Conservation (phyloP, 2,329 filamentous ascomycete genomes). For the Nothophoma quercina region DNA sequence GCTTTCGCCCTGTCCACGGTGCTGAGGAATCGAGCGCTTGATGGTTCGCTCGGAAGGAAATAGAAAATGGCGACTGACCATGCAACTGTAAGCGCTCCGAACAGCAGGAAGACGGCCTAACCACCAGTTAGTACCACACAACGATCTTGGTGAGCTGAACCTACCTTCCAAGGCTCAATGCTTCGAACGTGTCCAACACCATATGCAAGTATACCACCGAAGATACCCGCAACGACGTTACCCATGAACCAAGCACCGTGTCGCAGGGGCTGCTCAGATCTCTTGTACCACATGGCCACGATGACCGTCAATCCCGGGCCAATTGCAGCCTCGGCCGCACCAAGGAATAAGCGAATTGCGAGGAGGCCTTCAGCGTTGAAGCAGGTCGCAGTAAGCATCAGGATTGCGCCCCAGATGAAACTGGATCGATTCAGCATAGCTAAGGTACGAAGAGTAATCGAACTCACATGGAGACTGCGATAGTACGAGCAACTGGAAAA, state of each 20-base stretch:
- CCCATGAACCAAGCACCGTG: conserved; percentile 53
- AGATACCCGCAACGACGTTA: conserved; percentile 62
- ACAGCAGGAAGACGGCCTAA: conserved; percentile 64
- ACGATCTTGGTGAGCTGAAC: conserved; percentile 23
- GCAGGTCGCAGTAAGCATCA: conserved; percentile 53
- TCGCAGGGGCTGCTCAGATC: conserved; percentile 66
- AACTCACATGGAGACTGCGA: conserved; percentile 18
- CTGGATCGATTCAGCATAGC: conserved; percentile 30
- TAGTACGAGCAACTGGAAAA: conserved; percentile 59
- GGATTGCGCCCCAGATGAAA: conserved; percentile 50
- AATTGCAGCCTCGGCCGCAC: conserved; percentile 56
- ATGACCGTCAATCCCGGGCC: conserved; percentile 67
- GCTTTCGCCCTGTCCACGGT: conserved; percentile 26
- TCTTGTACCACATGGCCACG: conserved; percentile 70
- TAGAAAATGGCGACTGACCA: conserved; percentile 54
- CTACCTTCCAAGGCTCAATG: conserved; percentile 35
- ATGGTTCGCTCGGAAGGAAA: conserved; percentile 60
- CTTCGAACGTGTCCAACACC: conserved; percentile 60
- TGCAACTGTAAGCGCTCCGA: conserved; percentile 42
- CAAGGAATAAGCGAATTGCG: conserved; percentile 58
- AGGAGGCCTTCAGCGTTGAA: conserved; percentile 58
- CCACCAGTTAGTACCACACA: neutral
- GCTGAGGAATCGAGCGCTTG: conserved; percentile 23
- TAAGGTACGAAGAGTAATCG: conserved; percentile 8
- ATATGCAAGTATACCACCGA: conserved; percentile 64